A percentile compares a stretch with the other conserved stretches of the same genome.
Conservation (phyloP, 2,329 filamentous ascomycete species). For the Gliomastix tumulicola region DNA sequence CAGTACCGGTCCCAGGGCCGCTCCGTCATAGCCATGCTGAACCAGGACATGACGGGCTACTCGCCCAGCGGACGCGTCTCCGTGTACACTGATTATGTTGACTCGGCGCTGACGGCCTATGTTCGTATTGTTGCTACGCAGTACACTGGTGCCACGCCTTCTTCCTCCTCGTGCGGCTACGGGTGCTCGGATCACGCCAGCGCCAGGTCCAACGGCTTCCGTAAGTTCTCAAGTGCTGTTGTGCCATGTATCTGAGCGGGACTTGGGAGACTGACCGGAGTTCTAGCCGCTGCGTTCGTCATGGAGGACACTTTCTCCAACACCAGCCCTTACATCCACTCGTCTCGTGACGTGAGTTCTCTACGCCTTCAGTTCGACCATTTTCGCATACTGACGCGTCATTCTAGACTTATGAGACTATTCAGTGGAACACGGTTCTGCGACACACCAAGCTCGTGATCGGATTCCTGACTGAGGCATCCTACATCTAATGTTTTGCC, state of each 20-base stretch:
- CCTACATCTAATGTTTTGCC: constrained; percentile 26
- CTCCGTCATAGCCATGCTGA: constrained; percentile 36
- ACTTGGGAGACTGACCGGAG: not conserved
- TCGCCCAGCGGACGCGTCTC: constrained; percentile 35
- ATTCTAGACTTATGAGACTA: constrained; percentile 17
- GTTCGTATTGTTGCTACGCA: constrained; percentile 17
- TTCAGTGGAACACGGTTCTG: constrained; percentile 25
- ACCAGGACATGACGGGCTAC: constrained; percentile 44
- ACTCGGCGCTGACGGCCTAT: constrained; percentile 31
- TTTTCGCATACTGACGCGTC: not conserved
- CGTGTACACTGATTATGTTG: constrained; percentile 38
- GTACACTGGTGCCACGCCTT: constrained; percentile 20
- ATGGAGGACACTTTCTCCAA: constrained; percentile 22
- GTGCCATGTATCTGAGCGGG: too few relatives aligned
- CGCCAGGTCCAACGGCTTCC: constrained; percentile 26
- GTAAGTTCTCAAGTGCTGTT: constrained; percentile 16
- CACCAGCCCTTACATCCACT: constrained; percentile 23
- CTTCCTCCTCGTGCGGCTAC: constrained; percentile 31
- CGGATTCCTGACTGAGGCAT: constrained; percentile 28
- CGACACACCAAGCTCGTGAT: constrained; percentile 26
- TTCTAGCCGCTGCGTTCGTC: constrained; percentile 25
- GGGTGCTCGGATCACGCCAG: constrained; percentile 35
- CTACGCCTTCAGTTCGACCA: not conserved
- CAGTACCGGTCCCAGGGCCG: constrained; percentile 29
- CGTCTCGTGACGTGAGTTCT: constrained; percentile 21